phyloP scores from a whole-genome alignment of 2,329 filamentous ascomycete genomes.

The Aspergillus tamarii region DNA sequence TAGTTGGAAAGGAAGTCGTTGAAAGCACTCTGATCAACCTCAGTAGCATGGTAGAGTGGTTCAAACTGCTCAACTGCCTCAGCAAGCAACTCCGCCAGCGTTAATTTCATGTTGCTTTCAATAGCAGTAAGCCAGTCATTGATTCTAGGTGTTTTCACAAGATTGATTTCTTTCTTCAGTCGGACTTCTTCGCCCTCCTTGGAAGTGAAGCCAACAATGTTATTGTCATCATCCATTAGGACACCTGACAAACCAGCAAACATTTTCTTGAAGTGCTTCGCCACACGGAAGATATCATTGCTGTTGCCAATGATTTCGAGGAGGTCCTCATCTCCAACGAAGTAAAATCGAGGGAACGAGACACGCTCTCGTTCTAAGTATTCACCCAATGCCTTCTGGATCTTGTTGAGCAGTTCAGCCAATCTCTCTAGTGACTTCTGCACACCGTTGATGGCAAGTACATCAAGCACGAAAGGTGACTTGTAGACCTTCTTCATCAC shows the following conservation, averaged over 20 bases:
- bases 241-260: conserved; percentile 94
- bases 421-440: conserved; percentile 95
- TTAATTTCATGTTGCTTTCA: conserved; percentile 90
- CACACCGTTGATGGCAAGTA: conserved; percentile 91
- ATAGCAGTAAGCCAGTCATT: conserved; percentile 98
- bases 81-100: conserved; percentile 84
- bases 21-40: conserved; percentile 71
- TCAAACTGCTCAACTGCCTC: conserved; percentile 85
- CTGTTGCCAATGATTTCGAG: conserved; percentile 99
- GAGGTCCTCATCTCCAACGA: conserved; percentile 97
- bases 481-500: conserved; percentile 99
- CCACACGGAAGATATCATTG: conserved; percentile 92
- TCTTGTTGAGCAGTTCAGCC: conserved; percentile 97
- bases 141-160: conserved; percentile 92
- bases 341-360: conserved; percentile 98
- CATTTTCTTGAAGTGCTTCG: conserved; percentile 99
- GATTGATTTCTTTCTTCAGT: conserved; percentile 86
- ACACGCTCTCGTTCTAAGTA: conserved; percentile 97
- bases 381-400: conserved; percentile 97
- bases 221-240: conserved; percentile 84
- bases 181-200: conserved; percentile 90
- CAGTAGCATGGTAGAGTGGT: conserved; percentile 72
- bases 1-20: conserved; percentile 80
- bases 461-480: conserved; percentile 91
- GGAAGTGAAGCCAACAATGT: conserved; percentile 90